phyloP scores from a whole-genome alignment of 2,329 filamentous ascomycete genomes.

The Atkinsonella texensis region DNA sequence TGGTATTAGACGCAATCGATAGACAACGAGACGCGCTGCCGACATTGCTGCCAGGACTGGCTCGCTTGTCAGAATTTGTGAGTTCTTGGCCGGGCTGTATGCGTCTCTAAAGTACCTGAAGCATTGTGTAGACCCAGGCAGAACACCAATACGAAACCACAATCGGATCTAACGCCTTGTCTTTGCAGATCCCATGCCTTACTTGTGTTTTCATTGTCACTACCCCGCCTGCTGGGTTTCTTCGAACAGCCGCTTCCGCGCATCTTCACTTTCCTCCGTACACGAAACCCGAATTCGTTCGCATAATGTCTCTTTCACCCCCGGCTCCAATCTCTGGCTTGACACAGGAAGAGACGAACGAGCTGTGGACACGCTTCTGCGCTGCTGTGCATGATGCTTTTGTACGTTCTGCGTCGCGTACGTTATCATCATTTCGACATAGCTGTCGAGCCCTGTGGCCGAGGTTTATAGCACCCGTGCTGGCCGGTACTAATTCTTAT shows the following conservation, averaged over 20 bases:
- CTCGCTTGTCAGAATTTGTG: constrained; percentile 70
- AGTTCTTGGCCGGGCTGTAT: constrained; percentile 14
- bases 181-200: constrained; percentile 59
- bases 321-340: constrained; percentile 36
- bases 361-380: constrained; percentile 71
- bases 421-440: constrained; percentile 59
- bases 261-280: constrained; percentile 80
- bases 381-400: constrained; percentile 80
- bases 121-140: too few relatives aligned
- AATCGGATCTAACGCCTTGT: background rate
- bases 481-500: constrained; percentile 58
- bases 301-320: constrained; percentile 54
- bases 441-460: constrained; percentile 72
- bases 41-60: constrained; percentile 70
- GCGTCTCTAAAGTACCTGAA: too few relatives aligned
- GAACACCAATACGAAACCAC: too few relatives aligned
- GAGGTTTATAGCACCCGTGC: constrained; percentile 67
- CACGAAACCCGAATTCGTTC: constrained; percentile 64
- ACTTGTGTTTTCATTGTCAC: constrained; percentile 68
- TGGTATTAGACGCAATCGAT: constrained; percentile 85
- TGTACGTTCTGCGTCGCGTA: constrained; percentile 66
- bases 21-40: constrained; percentile 66
- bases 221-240: constrained; percentile 53
- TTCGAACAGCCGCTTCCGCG: constrained; percentile 58
- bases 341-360: constrained; percentile 41